Conservation (phyloP, 2,329 filamentous ascomycete genomes). For the Trichoderma atrobrunneum region DNA sequence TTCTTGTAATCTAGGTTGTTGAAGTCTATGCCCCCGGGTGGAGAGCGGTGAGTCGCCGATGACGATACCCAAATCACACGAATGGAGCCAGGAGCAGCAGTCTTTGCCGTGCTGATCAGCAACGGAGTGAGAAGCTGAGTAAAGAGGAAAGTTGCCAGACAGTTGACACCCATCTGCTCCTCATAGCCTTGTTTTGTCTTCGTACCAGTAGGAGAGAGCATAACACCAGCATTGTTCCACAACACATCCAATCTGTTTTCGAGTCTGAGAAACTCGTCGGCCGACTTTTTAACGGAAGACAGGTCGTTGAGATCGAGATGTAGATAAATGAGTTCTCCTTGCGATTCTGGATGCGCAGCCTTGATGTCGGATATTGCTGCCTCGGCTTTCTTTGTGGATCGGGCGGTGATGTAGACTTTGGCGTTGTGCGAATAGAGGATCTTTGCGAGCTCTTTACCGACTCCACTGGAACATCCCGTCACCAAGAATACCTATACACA, state of each 20-base stretch:
- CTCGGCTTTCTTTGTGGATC: neutral
- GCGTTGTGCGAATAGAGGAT: neutral
- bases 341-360: neutral
- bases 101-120: neutral
- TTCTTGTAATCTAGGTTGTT: neutral
- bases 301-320: neutral
- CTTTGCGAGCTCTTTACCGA: neutral
- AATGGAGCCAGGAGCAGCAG: neutral
- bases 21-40: neutral
- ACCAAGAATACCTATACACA: neutral
- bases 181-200: neutral
- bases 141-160: neutral
- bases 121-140: neutral
- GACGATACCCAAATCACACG: neutral
- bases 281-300: neutral
- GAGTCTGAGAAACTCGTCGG: neutral
- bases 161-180: neutral
- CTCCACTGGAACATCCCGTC: neutral
- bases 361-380: neutral
- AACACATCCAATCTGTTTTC: neutral
- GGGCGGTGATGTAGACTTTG: neutral
- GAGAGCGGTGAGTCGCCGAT: neutral
- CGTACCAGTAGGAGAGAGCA: neutral
- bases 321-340: neutral
- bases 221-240: neutral